Evolutionary conservation across 176 grass and related monocot genomes (phyloP).

Genomic region (Triticum aestivum): DNA sequence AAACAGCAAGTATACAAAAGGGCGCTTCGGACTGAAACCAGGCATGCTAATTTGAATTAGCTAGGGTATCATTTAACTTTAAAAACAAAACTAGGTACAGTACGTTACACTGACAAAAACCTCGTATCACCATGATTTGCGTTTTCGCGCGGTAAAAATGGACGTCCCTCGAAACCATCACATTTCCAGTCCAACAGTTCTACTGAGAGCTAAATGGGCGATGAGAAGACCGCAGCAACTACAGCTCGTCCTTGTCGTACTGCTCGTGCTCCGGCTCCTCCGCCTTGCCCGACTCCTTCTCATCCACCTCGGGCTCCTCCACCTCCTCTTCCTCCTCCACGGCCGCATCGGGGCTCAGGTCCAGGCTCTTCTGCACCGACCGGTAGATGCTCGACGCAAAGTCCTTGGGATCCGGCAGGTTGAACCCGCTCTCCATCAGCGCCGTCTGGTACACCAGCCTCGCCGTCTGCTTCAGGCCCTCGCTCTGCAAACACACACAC

Average conservation of each 20-base stretch:
- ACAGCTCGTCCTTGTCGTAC: slow-evolving; percentile 85
- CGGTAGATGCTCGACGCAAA: slow-evolving; percentile 91
- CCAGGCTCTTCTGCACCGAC: slow-evolving; percentile 93
- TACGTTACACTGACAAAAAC: slow-evolving; percentile 25
- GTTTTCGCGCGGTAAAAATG: slow-evolving; percentile 33
- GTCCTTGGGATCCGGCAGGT: slow-evolving; percentile 72
- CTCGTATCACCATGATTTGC: slow-evolving; percentile 1
- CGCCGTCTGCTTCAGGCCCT: slow-evolving; percentile 67
- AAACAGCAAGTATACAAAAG: background rate
- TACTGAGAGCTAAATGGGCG: background rate
- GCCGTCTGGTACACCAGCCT: slow-evolving; percentile 87
- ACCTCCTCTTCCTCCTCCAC: slow-evolving; percentile 84
- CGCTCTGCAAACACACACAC: slow-evolving; percentile 31
- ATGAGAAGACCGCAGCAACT: slow-evolving; percentile 10
- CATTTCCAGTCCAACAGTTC: slow-evolving; percentile 6
- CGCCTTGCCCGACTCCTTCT: slow-evolving; percentile 44
- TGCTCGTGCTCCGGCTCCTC: slow-evolving; percentile 38
- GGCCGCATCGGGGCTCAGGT: slow-evolving; percentile 54
- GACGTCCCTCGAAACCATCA: slow-evolving; percentile 33
- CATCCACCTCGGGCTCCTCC: slow-evolving; percentile 63
- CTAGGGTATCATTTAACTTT: background rate
- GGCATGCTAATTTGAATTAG: slow-evolving; percentile 20
- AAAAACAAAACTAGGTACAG: slow-evolving; percentile 18
- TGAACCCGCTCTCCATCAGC: slow-evolving; percentile 94
- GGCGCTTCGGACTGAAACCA: background rate